A percentile compares a stretch with the other conserved stretches of the same genome.
phyloP scores from a whole-genome alignment of 2,329 filamentous ascomycete species.

The Beauveria varroae region DNA sequence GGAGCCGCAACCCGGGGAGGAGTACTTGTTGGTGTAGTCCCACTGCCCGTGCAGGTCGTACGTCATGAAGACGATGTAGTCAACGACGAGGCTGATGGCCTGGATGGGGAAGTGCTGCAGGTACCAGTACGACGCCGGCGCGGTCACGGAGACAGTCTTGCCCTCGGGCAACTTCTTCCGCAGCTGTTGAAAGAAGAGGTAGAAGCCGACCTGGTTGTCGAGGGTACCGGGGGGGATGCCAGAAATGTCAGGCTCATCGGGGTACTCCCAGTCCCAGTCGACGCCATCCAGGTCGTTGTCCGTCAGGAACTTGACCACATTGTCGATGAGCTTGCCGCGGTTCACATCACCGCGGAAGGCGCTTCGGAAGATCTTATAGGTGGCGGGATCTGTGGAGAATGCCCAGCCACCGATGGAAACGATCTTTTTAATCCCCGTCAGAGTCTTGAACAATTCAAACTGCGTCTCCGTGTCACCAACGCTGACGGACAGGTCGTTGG shows the following conservation, averaged over 20 bases:
- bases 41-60: slow-evolving; percentile 29
- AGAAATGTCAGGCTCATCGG: slow-evolving; percentile 18
- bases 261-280: slow-evolving; percentile 32
- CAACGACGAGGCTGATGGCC: slow-evolving; percentile 18
- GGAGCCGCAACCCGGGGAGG: slow-evolving; percentile 9
- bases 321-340: slow-evolving; percentile 23
- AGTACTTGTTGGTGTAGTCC: slow-evolving; percentile 23
- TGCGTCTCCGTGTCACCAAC: slow-evolving; percentile 16
- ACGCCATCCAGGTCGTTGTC: slow-evolving; percentile 30
- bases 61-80: slow-evolving; percentile 30
- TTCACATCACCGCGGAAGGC: slow-evolving; percentile 20
- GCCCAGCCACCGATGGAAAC: slow-evolving; percentile 24
- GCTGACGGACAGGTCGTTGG: slow-evolving; percentile 12
- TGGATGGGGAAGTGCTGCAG: slow-evolving; percentile 24
- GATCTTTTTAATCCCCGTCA: slow-evolving; percentile 18
- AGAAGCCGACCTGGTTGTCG: slow-evolving; percentile 13
- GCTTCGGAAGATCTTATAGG: slow-evolving; percentile 16
- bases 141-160: slow-evolving; percentile 25
- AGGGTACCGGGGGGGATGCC: slow-evolving; percentile 21
- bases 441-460: slow-evolving; percentile 15
- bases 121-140: slow-evolving; percentile 28
- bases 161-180: slow-evolving; percentile 6
- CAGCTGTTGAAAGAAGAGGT: slow-evolving; percentile 13
- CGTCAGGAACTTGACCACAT: slow-evolving; percentile 29
- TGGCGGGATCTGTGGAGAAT: slow-evolving; percentile 14